Percentiles rank a stretch among this genome's conserved stretches.
Conservation (phyloP, 2,329 filamentous ascomycete genomes). For the Spiromastix sp. region DNA sequence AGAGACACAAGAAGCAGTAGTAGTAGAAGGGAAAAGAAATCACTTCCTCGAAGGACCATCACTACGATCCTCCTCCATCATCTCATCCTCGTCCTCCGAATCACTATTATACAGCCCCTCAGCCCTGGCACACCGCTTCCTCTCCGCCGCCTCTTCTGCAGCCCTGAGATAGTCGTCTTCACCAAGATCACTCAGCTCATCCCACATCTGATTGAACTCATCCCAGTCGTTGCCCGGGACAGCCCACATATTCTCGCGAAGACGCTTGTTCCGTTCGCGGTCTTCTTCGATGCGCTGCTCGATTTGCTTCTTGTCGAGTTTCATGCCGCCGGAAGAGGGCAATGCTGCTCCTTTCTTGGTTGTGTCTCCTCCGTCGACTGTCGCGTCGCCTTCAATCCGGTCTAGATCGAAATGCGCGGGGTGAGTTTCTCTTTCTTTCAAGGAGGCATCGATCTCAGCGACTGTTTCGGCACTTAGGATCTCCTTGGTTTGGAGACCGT, state of each 20-base stretch:
- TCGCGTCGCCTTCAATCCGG: conserved; percentile 19
- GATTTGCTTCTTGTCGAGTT: conserved; percentile 74
- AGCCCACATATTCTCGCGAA: conserved; percentile 89
- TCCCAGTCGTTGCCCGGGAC: conserved; percentile 55
- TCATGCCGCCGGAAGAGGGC: conserved; percentile 33
- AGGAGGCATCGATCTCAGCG: conserved; percentile 67
- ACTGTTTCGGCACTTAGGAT: conserved; percentile 69
- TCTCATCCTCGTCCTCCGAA: too few species aligned
- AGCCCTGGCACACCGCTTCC: conserved; percentile 35
- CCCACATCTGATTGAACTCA: conserved; percentile 75
- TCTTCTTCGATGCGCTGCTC: conserved; percentile 97
- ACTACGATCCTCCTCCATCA: too few species aligned
- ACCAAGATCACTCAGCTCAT: conserved; percentile 74
- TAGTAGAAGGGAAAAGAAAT: too few species aligned
- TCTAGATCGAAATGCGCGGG: conserved; percentile 44
- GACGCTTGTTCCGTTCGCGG: conserved; percentile 81
- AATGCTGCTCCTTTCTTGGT: conserved; percentile 11
- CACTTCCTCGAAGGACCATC: too few species aligned
- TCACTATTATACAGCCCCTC: too few species aligned
- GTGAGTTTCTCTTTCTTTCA: conserved; percentile 66
- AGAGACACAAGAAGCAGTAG: too few species aligned
- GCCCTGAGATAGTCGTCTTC: conserved; percentile 75
- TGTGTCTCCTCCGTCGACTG: conserved; percentile 20
- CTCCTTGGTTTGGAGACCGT: conserved; percentile 57
- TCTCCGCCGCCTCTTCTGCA: conserved; percentile 59